These are phyloP conservation scores for Globisporangium echinulatum DNA, from an alignment of 352 stramenopile species.

Conservation along the genomic window DNA sequence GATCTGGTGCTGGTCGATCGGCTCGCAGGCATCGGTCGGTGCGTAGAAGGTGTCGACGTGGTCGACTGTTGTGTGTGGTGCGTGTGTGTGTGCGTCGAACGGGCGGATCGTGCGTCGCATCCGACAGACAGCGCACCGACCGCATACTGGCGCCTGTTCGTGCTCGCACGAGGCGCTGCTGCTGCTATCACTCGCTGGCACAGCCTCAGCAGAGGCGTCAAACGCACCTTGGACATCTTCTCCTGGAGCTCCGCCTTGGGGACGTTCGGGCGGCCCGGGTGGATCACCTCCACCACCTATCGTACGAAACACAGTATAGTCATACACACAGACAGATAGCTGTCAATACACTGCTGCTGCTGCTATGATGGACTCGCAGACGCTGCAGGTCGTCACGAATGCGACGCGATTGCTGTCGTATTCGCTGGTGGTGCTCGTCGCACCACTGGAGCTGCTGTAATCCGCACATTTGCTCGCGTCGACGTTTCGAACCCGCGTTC, in stretches of 20 bases:
- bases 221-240: conserved; percentile 93
- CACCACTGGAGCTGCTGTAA: no score
- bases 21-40: no score
- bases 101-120: no score
- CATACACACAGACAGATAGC: neutral
- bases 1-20: no score
- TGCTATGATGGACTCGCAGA: neutral
- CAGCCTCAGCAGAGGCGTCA: neutral
- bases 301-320: neutral
- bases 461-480: no score
- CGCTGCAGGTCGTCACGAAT: neutral
- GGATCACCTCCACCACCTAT: conserved; percentile 97
- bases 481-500: neutral
- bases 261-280: conserved; percentile 96
- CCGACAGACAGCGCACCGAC: no score
- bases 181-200: neutral
- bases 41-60: no score
- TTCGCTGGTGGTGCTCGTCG: no score
- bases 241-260: conserved; percentile 96
- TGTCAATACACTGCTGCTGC: neutral
- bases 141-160: no score
- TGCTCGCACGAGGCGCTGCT: neutral
- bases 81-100: no score
- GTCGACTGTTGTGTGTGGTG: no score
- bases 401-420: no score